Base-by-base conservation (phyloP, 208 protist species). In the Crithidia expoeki region DNA sequence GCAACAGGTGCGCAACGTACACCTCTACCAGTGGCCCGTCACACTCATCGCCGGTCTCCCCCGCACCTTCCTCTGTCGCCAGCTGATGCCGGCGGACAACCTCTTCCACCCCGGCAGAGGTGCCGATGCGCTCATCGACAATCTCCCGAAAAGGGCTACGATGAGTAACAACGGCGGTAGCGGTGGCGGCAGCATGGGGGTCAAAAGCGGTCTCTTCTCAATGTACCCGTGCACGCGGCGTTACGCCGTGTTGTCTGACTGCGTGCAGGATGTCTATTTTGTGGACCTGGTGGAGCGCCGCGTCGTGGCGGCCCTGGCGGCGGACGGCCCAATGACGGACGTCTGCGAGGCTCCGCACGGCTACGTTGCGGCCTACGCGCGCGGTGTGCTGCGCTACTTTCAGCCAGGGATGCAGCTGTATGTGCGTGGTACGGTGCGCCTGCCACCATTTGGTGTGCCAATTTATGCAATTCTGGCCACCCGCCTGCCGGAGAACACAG, bases 161-260 rank as follows among this genome's bases (percentile, higher is more conserved):
- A 17, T 16, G 19, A 16, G 53, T 6, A 14, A 5, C 40, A 55
- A n/a, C 46, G 30, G 27, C 44, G 30, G 27, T 44, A 27, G 2
- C 28, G 58, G 17, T 30, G 23, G 32, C 32, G n/a, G 19, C 17
- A 57, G 14, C 28, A 57, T 32, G 14, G 47, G 61, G 4, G 47
- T 47, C 23, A 46, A 57, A 34, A 33, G 32, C 23, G 61, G 61
- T 12, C n/a, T 36, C 21, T 42, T 67, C 12, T 53, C 47, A 16
- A 56, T 51, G 14, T 76, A 76, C 57, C 63, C 72, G 38, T 70
- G 52, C 50, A 84, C 86, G n/a, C 28, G 38, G 14, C 79, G 90
- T 19, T 91, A 86, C 55, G 76, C 81, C 4, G 44, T 95, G 19
- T 56, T 93, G 14, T 68, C 79, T 10, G 85, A 93, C 79, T 68